A percentile compares a stretch with the other conserved stretches of the same genome.
phyloP scores from a whole-genome alignment of 768 basidiomycete genomes.

The Boletus sensibilis region DNA sequence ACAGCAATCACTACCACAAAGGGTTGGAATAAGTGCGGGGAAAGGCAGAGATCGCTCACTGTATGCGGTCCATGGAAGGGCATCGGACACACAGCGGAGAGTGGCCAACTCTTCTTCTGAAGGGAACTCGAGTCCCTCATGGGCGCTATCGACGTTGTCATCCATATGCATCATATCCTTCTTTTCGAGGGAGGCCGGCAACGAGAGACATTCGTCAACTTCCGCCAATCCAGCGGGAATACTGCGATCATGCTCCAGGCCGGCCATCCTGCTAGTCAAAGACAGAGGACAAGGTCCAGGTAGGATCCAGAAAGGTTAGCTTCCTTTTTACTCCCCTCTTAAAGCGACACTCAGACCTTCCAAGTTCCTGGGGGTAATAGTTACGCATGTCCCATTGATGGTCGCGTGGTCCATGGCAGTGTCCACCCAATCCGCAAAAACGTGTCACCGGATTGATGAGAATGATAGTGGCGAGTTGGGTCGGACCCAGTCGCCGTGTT shows the following conservation, averaged over 20 bases:
- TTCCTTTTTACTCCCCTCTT: constrained; percentile 2
- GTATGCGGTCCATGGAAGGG: constrained; percentile 58
- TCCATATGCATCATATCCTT: constrained; percentile 11
- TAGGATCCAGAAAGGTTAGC: background rate
- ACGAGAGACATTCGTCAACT: constrained; percentile 7
- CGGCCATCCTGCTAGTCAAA: constrained; percentile 8
- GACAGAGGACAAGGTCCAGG: background rate
- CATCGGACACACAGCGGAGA: constrained; percentile 60
- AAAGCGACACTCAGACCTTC: background rate
- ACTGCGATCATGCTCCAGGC: constrained; percentile 6
- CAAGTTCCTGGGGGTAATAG: background rate
- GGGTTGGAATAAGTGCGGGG: background rate
- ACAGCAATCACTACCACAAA: constrained; percentile 53
- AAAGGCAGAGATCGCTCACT: constrained; percentile 3
- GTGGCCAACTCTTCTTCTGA: constrained; percentile 59
- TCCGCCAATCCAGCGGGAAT: constrained; percentile 15
- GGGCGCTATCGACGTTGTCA: constrained; percentile 35
- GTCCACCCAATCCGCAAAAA: background rate
- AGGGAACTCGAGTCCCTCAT: constrained; percentile 61
- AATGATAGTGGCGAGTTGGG: background rate
- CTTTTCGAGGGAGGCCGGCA: constrained; percentile 19
- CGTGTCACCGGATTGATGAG: background rate
- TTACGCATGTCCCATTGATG: background rate
- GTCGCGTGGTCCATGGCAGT: background rate
- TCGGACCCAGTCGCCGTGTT: no score